Evolutionary conservation across 1,284 basidiomycete genomes (phyloP).

Genomic region (Gomphus sp.): DNA sequence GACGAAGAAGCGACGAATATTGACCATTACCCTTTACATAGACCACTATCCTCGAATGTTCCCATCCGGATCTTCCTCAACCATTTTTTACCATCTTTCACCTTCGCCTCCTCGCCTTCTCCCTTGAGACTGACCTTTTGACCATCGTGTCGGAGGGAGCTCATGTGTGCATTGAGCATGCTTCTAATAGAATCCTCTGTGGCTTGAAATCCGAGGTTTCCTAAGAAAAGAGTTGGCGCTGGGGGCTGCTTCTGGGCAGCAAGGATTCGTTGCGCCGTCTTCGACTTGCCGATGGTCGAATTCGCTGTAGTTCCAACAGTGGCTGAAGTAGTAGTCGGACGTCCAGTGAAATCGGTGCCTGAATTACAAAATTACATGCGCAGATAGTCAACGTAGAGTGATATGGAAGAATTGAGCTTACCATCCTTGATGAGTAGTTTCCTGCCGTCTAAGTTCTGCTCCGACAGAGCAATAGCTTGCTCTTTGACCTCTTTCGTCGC

Average conservation of each 20-base stretch:
- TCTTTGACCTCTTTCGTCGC: conserved; percentile 65
- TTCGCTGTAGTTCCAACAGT: conserved; percentile 19
- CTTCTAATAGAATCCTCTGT: conserved; percentile 70
- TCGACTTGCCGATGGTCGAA: conserved; percentile 39
- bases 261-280: conserved; percentile 78
- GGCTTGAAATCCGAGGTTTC: conserved; percentile 82
- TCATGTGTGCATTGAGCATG: conserved; percentile 61
- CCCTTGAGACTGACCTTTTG: conserved; percentile 17
- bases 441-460: conserved; percentile 77
- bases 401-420: conserved; percentile 23
- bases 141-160: conserved; percentile 17
- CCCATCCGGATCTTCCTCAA: conserved; percentile 89
- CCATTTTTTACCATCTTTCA: conserved; percentile 41
- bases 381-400: not conserved
- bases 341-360: conserved; percentile 69
- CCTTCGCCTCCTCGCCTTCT: conserved; percentile 20
- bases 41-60: conserved; percentile 90
- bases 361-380: not conserved
- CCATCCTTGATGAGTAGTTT: conserved; percentile 92
- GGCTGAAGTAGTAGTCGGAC: conserved; percentile 33
- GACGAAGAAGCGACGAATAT: not conserved
- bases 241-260: conserved; percentile 76
- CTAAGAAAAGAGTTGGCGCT: conserved; percentile 78
- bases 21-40: conserved; percentile 82
- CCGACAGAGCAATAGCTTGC: conserved; percentile 72